Conservation (phyloP, 257 asterid species). For the Agastache rugosa region DNA sequence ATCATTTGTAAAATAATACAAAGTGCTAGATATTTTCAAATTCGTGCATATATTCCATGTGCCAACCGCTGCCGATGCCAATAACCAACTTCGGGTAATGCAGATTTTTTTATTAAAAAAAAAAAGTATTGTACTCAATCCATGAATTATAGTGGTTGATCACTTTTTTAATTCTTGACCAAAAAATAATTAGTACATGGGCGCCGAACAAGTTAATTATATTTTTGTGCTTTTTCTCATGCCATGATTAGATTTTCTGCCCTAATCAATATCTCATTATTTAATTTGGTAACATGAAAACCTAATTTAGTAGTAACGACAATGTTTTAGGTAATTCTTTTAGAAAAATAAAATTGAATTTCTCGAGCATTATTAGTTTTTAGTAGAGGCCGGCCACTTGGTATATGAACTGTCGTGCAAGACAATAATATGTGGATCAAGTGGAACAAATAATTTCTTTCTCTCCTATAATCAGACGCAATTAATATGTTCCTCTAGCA, state of each 20-base stretch:
- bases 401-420: not conserved
- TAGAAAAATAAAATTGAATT: not conserved
- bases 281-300: constrained; percentile 2
- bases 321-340: not conserved
- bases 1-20: constrained; percentile 5
- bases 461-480: constrained; percentile 2
- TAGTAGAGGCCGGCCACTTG: constrained; percentile 16
- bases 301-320: constrained; percentile 17
- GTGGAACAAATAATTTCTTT: constrained; percentile 30
- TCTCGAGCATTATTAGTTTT: not conserved
- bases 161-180: constrained; percentile 26
- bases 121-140: constrained; percentile 5
- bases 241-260: not conserved
- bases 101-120: not conserved
- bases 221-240: not conserved
- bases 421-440: constrained; percentile 29
- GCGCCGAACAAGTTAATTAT: constrained; percentile 7
- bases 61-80: constrained; percentile 40
- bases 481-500: constrained; percentile 11
- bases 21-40: constrained; percentile 36
- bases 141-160: constrained; percentile 29
- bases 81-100: constrained; percentile 33
- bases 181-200: not conserved
- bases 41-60: constrained; percentile 47
- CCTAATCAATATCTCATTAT: constrained; percentile 6